A percentile compares a stretch with the other conserved stretches of the same genome.
Conservation (phyloP, 2,329 filamentous ascomycete species). For the Xylaria sp. region DNA sequence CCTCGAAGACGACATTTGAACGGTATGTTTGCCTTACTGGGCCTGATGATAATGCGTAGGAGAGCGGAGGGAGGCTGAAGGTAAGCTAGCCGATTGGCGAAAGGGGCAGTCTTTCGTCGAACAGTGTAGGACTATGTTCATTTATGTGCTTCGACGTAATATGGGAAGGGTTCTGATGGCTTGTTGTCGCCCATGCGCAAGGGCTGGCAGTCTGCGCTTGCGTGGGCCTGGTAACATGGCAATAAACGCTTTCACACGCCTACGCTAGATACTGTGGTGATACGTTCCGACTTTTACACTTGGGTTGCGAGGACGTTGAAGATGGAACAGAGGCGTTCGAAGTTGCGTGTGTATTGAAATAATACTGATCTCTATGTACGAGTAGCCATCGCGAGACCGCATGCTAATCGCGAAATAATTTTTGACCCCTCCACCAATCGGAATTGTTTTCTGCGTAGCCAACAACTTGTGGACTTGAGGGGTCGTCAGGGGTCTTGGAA, state of each 20-base stretch:
- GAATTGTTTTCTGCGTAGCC: neutral
- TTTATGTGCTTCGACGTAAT: neutral
- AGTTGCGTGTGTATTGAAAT: too few species aligned
- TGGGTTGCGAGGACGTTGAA: neutral
- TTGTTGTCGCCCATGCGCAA: conserved; percentile 9
- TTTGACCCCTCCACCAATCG: conserved; percentile 10
- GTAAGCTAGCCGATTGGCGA: neutral
- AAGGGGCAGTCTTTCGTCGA: neutral
- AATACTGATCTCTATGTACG: neutral
- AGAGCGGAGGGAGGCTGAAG: neutral
- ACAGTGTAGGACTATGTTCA: neutral
- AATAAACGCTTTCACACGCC: neutral
- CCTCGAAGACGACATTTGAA: conserved; percentile 81
- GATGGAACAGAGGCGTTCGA: neutral
- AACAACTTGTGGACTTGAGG: too few species aligned
- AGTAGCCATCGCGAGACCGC: neutral
- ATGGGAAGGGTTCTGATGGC: conserved; percentile 4
- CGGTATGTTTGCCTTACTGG: conserved; percentile 40
- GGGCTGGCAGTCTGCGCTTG: conserved; percentile 11
- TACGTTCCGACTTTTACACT: neutral
- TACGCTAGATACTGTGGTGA: neutral
- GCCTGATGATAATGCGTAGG: conserved; percentile 1
- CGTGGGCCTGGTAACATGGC: conserved; percentile 3
- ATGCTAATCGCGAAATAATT: neutral
- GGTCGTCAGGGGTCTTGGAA: too few species aligned